These are phyloP conservation scores for Aphanocladium album DNA, from an alignment of 2,329 filamentous ascomycete species.

Conservation along the genomic window DNA sequence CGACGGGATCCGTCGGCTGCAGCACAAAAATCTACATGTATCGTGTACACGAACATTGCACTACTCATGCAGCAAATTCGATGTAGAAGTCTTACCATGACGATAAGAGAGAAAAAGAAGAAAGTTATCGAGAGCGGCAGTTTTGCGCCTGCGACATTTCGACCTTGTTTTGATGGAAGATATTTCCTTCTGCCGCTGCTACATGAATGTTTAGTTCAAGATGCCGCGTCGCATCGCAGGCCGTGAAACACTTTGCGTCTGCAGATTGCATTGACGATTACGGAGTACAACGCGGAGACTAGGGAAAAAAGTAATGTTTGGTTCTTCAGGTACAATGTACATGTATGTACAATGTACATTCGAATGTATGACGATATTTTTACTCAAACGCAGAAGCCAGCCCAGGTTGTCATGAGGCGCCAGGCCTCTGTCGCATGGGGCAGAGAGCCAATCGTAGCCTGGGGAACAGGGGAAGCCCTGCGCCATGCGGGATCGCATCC, in stretches of 20 bases:
- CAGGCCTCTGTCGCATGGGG: background rate
- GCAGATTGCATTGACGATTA: background rate
- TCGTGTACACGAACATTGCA: background rate
- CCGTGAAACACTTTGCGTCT: constrained; percentile 1
- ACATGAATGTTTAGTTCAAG: background rate
- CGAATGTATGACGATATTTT: background rate
- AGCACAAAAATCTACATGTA: background rate
- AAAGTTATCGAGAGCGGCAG: background rate
- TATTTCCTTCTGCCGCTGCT: too few relatives aligned
- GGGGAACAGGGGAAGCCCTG: background rate
- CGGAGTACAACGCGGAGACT: background rate
- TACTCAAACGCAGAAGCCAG: background rate
- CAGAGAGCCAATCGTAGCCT: background rate
- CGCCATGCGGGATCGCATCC: constrained; percentile 8
- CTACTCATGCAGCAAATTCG: constrained; percentile 4
- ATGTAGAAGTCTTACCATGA: constrained; percentile 2
- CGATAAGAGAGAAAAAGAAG: background rate
- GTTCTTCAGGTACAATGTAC: background rate
- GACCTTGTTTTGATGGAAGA: background rate
- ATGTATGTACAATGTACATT: background rate
- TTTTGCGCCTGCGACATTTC: background rate
- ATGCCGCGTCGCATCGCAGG: background rate
- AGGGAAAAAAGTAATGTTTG: background rate
- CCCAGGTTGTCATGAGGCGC: constrained; percentile 1
- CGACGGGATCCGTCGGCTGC: background rate